These are phyloP conservation scores for Rugonectria rugulosa DNA, from an alignment of 2,329 filamentous ascomycete genomes.

Conservation along the genomic window DNA sequence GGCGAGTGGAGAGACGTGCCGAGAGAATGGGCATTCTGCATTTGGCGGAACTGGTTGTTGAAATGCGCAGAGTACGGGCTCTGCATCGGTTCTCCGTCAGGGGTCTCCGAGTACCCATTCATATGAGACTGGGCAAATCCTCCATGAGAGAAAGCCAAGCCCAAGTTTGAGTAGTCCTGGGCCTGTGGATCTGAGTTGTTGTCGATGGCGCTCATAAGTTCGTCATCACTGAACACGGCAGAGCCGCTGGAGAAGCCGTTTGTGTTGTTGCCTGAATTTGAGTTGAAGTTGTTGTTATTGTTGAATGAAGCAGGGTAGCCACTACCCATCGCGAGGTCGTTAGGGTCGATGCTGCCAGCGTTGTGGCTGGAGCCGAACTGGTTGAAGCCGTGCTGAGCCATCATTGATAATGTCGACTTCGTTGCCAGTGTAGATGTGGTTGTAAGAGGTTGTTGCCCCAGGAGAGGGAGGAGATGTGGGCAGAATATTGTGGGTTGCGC, in stretches of 20 bases:
- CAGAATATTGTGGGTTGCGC: constrained; percentile 36
- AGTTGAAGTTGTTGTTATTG: constrained; percentile 61
- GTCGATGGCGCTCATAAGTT: constrained; percentile 78
- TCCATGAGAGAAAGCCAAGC: constrained; percentile 64
- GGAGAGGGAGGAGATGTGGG: constrained; percentile 30
- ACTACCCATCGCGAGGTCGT: constrained; percentile 76
- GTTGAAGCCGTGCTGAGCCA: constrained; percentile 65
- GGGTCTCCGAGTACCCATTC: constrained; percentile 87
- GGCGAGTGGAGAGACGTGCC: constrained; percentile 57
- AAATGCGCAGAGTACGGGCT: constrained; percentile 86
- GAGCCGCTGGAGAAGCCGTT: constrained; percentile 80
- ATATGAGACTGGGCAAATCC: constrained; percentile 72
- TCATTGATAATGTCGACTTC: constrained; percentile 39
- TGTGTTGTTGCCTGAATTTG: constrained; percentile 64
- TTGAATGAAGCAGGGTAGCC: constrained; percentile 67
- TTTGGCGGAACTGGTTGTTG: constrained; percentile 79
- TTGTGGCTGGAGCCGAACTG: constrained; percentile 63
- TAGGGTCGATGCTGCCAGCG: constrained; percentile 77
- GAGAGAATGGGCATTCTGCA: constrained; percentile 66
- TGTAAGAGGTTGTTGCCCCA: constrained; percentile 33
- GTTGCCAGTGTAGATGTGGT: constrained; percentile 18
- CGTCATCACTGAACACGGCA: constrained; percentile 85
- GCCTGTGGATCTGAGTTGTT: constrained; percentile 61
- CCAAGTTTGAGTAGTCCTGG: constrained; percentile 65
- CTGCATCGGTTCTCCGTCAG: constrained; percentile 89